Base-by-base conservation (phyloP, 1,284 basidiomycete genomes). In the Cerrena zonata region DNA sequence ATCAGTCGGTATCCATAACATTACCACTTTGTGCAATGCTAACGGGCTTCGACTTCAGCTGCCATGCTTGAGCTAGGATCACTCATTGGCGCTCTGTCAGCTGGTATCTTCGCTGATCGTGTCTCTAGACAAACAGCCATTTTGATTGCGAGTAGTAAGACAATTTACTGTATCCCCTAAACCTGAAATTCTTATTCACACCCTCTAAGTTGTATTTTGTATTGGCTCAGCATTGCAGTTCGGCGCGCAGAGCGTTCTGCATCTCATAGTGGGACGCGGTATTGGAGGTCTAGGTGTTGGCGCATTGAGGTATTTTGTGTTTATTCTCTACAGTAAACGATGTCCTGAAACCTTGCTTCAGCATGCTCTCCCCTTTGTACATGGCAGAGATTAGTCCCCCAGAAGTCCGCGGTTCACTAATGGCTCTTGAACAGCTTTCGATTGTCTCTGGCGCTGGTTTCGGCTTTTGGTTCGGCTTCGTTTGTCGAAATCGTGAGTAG, bases 331-430 rank as follows among this genome's bases (percentile, higher is more conserved):
- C 39, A 18, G 10, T 5, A 15, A 15, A 15, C 39, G 10, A 11
- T 40, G 39, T 10, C 18, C 5, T 22, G 39, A 7, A 22, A 24
- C 1, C 25, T 2, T 13, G 1, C 12, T 13, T n/a, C 48, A 89
- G 85, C 58, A 89, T 87, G 81, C 73, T 90, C 13, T 81, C 82
- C 0, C 86, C 86, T 0, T 68, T 91, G 4, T 91, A 91, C 66
- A 89, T 91, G 74, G 83, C 87, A 1, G 89, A 91, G 67, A 89
- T 91, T 41, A 83, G 82, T 54, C 79, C 89, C 13, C 86, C 88
- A 0, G 88, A 91, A 66, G 75, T 87, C 0, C 77, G 89, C n/a
- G 89, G 89, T 4, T 86, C 88, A 0, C 75, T 91, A 30, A 77
- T 91, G 65, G 82, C 87, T 0, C 72, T 91, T 1, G 89, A 91